Evolutionary conservation across 805 yeast genomes (phyloP).

Genomic region (Starmerella stigmatis): DNA sequence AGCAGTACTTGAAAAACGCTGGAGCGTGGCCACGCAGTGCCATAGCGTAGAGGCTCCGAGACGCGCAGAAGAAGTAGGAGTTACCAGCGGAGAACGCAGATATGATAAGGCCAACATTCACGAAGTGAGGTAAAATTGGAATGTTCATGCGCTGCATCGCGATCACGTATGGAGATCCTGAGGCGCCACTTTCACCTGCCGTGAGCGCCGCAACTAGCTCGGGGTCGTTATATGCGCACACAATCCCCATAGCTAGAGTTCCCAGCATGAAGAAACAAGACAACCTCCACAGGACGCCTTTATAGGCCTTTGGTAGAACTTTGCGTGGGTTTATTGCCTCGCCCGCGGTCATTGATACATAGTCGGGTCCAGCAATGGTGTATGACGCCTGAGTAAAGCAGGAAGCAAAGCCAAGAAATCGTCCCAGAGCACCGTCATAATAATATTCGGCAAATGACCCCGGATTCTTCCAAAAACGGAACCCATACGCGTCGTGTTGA

Average conservation of each 20-base stretch:
- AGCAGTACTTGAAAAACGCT: constrained; percentile 48
- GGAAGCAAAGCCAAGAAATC: constrained; percentile 61
- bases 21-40: constrained; percentile 71
- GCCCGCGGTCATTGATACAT: constrained; percentile 74
- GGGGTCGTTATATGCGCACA: constrained; percentile 62
- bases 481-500: constrained; percentile 49
- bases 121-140: constrained; percentile 59
- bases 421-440: constrained; percentile 46
- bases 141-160: constrained; percentile 61
- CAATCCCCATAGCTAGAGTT: constrained; percentile 65
- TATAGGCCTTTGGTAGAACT: constrained; percentile 67
- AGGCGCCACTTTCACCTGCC: constrained; percentile 61
- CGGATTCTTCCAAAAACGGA: constrained; percentile 45
- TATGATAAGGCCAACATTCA: constrained; percentile 64
- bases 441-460: constrained; percentile 49
- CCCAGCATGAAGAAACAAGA: constrained; percentile 62
- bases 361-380: constrained; percentile 81
- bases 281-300: constrained; percentile 60
- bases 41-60: constrained; percentile 57
- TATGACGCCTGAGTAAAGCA: constrained; percentile 64
- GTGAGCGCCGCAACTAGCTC: constrained; percentile 46
- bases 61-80: constrained; percentile 64
- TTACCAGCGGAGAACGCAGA: constrained; percentile 80
- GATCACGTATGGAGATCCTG: constrained; percentile 70
- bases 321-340: constrained; percentile 64